Percentiles rank a stretch among this genome's conserved stretches.
phyloP scores from a whole-genome alignment of 2,329 filamentous ascomycete genomes.

The Trichophyton verrucosum region DNA sequence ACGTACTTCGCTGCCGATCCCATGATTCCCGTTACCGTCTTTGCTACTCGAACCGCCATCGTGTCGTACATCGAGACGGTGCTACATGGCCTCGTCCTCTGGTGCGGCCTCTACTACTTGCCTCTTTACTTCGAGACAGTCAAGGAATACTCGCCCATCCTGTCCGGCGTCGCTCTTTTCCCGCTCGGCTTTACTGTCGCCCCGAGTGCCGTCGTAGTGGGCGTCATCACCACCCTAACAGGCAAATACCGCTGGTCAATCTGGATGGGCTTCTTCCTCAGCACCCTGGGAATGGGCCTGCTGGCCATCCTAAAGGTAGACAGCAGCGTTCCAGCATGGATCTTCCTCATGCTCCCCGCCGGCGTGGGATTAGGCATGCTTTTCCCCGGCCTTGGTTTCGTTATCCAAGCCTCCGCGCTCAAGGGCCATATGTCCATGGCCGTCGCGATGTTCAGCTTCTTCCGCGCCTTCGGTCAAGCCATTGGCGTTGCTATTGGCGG shows the following conservation, averaged over 20 bases:
- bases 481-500: slow-evolving; percentile 56
- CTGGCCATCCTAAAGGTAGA: slow-evolving; percentile 23
- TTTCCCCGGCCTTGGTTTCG: slow-evolving; percentile 51
- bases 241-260: slow-evolving; percentile 50
- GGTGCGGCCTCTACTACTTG: slow-evolving; percentile 45
- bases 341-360: slow-evolving; percentile 48
- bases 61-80: slow-evolving; percentile 43
- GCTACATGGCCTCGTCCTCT: slow-evolving; percentile 41
- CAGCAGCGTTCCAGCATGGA: slow-evolving; percentile 43
- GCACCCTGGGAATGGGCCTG: slow-evolving; percentile 47
- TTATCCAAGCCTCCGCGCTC: slow-evolving; percentile 49
- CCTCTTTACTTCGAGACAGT: slow-evolving; percentile 36
- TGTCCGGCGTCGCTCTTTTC: slow-evolving; percentile 45
- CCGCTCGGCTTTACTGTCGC: slow-evolving; percentile 53
- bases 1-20: slow-evolving; percentile 40
- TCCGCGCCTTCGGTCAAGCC: slow-evolving; percentile 51
- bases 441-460: slow-evolving; percentile 55
- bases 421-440: slow-evolving; percentile 48
- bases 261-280: slow-evolving; percentile 49
- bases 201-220: slow-evolving; percentile 44
- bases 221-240: slow-evolving; percentile 38
- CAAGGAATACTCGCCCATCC: slow-evolving; percentile 42
- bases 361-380: slow-evolving; percentile 53
- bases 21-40: slow-evolving; percentile 35
- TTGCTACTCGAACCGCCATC: slow-evolving; percentile 36